A percentile compares a stretch with the other conserved stretches of the same genome.
Evolutionary conservation across 805 yeast genomes (phyloP).

Genomic region (Candida takata): DNA sequence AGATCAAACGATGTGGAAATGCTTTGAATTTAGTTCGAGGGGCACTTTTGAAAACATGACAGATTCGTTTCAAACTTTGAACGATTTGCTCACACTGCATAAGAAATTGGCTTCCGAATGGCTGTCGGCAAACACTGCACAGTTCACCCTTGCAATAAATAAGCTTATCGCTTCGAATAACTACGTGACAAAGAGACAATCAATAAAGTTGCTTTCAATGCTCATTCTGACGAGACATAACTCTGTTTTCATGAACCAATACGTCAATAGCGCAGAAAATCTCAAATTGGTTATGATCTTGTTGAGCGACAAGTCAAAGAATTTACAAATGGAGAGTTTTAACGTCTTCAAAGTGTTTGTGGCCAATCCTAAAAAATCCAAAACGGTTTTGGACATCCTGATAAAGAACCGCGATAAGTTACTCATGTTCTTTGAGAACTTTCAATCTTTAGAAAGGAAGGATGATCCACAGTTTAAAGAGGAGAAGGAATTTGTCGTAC

Average conservation of each 20-base stretch:
- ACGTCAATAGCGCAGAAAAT: constrained; percentile 76
- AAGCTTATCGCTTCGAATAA: constrained; percentile 66
- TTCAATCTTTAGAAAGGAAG: constrained; percentile 46
- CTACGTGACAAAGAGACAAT: constrained; percentile 90
- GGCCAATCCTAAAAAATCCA: constrained; percentile 91
- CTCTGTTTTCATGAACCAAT: constrained; percentile 63
- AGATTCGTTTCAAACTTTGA: constrained; percentile 75
- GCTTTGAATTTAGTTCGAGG: constrained; percentile 67
- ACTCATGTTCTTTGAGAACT: constrained; percentile 57
- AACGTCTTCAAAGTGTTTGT: constrained; percentile 90
- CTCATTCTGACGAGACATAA: constrained; percentile 67
- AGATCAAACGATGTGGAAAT: constrained; percentile 69
- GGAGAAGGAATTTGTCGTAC: constrained; percentile 75
- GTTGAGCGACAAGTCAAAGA: constrained; percentile 81
- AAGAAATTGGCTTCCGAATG: constrained; percentile 66
- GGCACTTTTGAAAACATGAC: constrained; percentile 86
- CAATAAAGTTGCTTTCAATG: constrained; percentile 67
- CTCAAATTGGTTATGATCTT: constrained; percentile 81
- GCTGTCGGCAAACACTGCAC: constrained; percentile 45
- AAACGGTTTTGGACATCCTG: constrained; percentile 71
- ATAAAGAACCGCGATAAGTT: constrained; percentile 78
- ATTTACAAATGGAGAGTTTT: constrained; percentile 85
- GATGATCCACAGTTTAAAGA: constrained; percentile 64
- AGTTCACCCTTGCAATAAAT: constrained; percentile 59
- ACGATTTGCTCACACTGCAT: constrained; percentile 63